These are phyloP conservation scores for Cyanidioschyzon merolae DNA, from an alignment of 23 red algal genomes.

Conservation along the genomic window DNA sequence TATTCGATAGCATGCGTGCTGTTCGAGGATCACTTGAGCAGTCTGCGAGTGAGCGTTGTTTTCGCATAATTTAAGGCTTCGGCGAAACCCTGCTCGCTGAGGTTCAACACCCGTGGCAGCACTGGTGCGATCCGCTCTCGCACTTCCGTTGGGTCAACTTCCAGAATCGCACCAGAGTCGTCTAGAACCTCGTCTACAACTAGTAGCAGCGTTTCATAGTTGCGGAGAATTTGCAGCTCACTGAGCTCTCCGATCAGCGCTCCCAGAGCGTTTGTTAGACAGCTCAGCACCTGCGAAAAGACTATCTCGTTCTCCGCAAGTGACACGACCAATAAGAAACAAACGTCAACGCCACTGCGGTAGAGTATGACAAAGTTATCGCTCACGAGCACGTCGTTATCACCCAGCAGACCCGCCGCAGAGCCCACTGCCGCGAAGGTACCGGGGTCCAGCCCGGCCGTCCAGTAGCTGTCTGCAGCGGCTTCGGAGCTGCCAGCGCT, in stretches of 20 bases:
- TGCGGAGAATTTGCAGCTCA: background rate
- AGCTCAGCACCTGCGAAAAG: slow-evolving; percentile 2
- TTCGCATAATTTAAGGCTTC: background rate
- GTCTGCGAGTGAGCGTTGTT: background rate
- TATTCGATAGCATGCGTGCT: too few species aligned
- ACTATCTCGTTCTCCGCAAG: background rate
- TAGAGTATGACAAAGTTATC: background rate
- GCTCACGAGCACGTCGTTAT: slow-evolving; percentile 7
- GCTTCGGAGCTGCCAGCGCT: background rate
- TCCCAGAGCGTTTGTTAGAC: background rate
- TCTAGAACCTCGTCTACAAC: slow-evolving; percentile 5
- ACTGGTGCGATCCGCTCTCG: slow-evolving; percentile 1
- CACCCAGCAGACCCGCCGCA: background rate
- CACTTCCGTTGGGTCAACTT: background rate
- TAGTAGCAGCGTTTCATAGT: background rate
- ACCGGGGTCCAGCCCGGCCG: background rate
- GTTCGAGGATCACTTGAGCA: slow-evolving; percentile 3
- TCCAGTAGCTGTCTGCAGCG: background rate
- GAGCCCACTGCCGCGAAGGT: background rate
- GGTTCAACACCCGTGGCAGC: background rate
- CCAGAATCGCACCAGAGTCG: slow-evolving; percentile 9
- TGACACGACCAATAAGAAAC: background rate
- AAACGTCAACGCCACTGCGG: background rate
- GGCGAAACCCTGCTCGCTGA: background rate
- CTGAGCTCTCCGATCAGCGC: background rate